Evolutionary conservation across 2,329 filamentous ascomycete genomes (phyloP), one percentile per base, ranked within the genome.

Genomic region (Elsinoe batatas): DNA sequence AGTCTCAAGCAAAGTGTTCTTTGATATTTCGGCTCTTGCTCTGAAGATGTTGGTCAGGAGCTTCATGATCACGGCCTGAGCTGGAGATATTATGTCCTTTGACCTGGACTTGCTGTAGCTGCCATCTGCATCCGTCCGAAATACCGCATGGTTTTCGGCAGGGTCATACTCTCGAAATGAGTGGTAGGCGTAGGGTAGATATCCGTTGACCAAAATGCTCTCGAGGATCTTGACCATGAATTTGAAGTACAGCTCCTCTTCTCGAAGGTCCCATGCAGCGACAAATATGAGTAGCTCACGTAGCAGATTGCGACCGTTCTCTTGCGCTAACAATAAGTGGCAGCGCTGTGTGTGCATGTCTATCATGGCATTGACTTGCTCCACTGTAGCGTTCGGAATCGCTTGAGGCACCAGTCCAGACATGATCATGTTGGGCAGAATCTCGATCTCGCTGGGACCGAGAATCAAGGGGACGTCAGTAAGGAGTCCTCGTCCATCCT

Each of bases 211-310:
- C 51, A 96, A 83, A 46, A 96, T 87, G 0, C 91, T 88, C 67
- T 95, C 88, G 72, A 96, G 88, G 58, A 97, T 95, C 70, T 96
- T 91, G 43, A 90, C 87, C 70, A 94, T 96, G 68, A 96, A 88
- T 68, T 95, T 91, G 75, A 95, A 96, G 65, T 96, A 95, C 36
- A 95, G 81, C 59, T 94, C 90, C 58, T 91, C 85, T 68, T 97
- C 91, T 38, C 89, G 86, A 64, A 96, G 84, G 66, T 96, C 91
- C 91, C 91, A 97, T 7, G 95, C 91, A 4, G 91, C 91, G 60
- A 96, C 95, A 68, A 96, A 96, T 57, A 97, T 94, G 42, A 97
- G 77, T 64, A 97, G 81, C 69, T 97, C 91, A 56, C 91, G 80
- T 1, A 97, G 76, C 3, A 97, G 76, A 65, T 94, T 95, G 62